Evolutionary conservation across 2,329 filamentous ascomycete genomes (phyloP), one percentile per base, ranked within the genome.

Genomic region (Gaeumannomyces sp.): DNA sequence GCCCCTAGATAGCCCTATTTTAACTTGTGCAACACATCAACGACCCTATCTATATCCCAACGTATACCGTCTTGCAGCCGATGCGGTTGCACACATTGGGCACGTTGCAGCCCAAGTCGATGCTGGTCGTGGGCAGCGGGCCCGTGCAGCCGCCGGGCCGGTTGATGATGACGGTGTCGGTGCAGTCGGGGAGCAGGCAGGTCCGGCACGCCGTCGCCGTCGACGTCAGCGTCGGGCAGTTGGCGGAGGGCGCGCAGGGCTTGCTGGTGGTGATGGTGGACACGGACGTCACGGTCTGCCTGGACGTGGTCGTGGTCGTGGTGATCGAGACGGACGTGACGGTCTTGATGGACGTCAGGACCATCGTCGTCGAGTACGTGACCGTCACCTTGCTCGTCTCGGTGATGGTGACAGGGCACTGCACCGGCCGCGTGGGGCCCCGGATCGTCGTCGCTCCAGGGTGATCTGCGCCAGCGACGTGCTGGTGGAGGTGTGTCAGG

Each of bases 51-150:
- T 53, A 53, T 53, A 25, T 14, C 45, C 45, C 45, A 10, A 53
- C 65, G 58, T 73, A 73, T 8, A 70, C 70, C 2, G 71, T 73
- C 56, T 67, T 71, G 68, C 71, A 73, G 22, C 71, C 71, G 60
- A 73, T 73, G n/a, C 67, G 67, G 64, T 69, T 67, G 67, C 71
- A 72, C 31, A 65, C 53, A 13, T 70, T 67, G 10, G 66, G 60
- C 33, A 67, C 60, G 64, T 63, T 65, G 66, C 71, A 73, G 2
- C 70, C 69, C 45, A 73, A 71, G 50, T 68, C 68, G 22, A 71
- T 67, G 1, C 68, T 69, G 2, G 66, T 65, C 5, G 71, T 72
- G 25, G 71, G 67, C 64, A 72, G 64, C 8, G 68, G 59, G 25
- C 63, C 60, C 29, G 35, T 57, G 61, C 66, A 68, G 28, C 65